Evolutionary conservation across 2,329 filamentous ascomycete genomes (phyloP).

Genomic region (Ceratocystis smalleyi): DNA sequence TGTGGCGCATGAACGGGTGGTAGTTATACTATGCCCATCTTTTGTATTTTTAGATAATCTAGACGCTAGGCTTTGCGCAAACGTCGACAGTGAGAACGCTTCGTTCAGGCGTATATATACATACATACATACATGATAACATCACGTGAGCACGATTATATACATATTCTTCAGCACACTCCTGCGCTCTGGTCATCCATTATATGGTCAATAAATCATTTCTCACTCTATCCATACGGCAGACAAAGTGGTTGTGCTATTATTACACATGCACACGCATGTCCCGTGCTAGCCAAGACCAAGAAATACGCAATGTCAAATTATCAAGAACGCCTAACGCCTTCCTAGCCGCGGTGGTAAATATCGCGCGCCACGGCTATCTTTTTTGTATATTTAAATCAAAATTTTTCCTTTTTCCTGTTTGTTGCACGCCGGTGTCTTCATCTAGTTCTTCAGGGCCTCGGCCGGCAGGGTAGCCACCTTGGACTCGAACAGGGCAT

Average conservation of each 20-base stretch:
- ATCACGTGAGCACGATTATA: background rate
- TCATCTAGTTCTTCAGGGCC: constrained; percentile 16
- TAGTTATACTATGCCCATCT: background rate
- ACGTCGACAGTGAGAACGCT: background rate
- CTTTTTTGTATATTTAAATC: background rate
- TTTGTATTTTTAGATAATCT: constrained; percentile 13
- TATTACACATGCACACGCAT: too few species aligned
- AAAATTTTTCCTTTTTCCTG: background rate
- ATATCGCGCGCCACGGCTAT: background rate
- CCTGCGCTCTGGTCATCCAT: too few species aligned
- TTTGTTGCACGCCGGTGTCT: background rate
- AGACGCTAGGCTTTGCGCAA: background rate
- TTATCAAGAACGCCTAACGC: constrained; percentile 3
- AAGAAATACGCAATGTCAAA: background rate
- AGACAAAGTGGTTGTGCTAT: too few species aligned
- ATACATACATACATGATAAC: background rate
- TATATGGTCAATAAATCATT: too few species aligned
- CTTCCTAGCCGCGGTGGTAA: background rate
- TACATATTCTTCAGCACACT: background rate
- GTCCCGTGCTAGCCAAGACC: too few species aligned
- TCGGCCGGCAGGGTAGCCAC: constrained; percentile 49
- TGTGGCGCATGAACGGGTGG: background rate
- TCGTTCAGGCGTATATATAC: background rate
- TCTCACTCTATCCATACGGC: too few species aligned
- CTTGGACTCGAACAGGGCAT: constrained; percentile 74